Conservation (phyloP, 805 yeast genomes). For the Candida railenensis region DNA sequence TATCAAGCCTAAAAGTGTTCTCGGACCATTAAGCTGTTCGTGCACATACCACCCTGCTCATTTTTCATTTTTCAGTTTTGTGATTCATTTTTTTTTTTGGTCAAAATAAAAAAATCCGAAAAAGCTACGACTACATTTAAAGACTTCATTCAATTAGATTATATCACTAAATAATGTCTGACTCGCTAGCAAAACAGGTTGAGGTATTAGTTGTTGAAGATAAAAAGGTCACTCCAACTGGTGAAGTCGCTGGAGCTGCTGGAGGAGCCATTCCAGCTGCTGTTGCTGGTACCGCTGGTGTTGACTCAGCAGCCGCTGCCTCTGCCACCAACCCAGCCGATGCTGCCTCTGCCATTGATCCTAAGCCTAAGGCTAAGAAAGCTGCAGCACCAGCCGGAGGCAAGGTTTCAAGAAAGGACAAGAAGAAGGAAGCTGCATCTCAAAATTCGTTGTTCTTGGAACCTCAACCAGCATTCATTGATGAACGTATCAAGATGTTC, state of each 20-base stretch:
- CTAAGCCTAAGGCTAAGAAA: not conserved
- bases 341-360: not conserved
- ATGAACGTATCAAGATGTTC: constrained; percentile 73
- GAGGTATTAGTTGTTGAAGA: constrained; percentile 40
- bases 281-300: constrained; percentile 2
- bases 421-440: constrained; percentile 42
- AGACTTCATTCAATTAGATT: constrained; percentile 3
- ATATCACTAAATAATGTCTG: constrained; percentile 13
- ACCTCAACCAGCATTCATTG: constrained; percentile 84
- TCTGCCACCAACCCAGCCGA: not conserved
- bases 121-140: not conserved
- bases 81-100: not conserved
- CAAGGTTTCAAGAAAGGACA: constrained; percentile 21
- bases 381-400: constrained; percentile 9
- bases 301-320: not conserved
- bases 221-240: constrained; percentile 7
- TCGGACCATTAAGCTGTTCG: not conserved
- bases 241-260: constrained; percentile 5
- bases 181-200: constrained; percentile 44
- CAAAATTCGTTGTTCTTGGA: constrained; percentile 46
- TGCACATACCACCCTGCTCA: not conserved
- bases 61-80: not conserved
- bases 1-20: too few relatives aligned
- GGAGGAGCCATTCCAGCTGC: constrained; percentile 6
- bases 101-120: constrained; percentile 5